Evolutionary conservation across 768 basidiomycete species (phyloP).

Genomic region (Panaeolus cyanescens): DNA sequence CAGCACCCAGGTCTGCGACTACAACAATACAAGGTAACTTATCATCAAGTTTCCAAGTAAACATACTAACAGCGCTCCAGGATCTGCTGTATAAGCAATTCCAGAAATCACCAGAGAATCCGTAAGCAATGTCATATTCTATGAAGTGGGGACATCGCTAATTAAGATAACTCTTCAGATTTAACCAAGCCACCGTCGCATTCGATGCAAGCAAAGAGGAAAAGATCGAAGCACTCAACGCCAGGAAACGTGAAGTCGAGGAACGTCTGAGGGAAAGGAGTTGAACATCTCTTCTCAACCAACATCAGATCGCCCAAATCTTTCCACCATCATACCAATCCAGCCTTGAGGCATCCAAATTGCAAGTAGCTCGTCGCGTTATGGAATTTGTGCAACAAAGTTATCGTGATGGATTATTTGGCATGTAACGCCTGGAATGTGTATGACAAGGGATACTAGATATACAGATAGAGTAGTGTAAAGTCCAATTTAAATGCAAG

Average conservation of each 20-base stretch:
- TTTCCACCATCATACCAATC: no score
- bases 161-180: conserved; percentile 43
- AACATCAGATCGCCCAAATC: no score
- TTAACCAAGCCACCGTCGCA: conserved; percentile 77
- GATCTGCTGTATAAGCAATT: conserved; percentile 92
- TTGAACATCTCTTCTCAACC: background rate
- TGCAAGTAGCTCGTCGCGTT: no score
- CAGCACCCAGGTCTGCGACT: conserved; percentile 89
- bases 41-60: no score
- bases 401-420: background rate
- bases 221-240: conserved; percentile 72
- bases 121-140: conserved; percentile 50
- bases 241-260: conserved; percentile 64
- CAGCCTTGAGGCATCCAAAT: no score
- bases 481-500: background rate
- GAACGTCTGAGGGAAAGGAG: conserved; percentile 56
- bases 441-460: background rate
- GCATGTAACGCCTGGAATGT: background rate
- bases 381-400: background rate
- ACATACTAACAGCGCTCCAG: conserved; percentile 32
- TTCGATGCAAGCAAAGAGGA: conserved; percentile 92
- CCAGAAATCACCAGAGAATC: conserved; percentile 95
- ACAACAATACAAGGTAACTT: conserved; percentile 80
- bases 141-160: background rate
- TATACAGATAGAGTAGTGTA: background rate